Conservation (phyloP, 257 asterid genomes). For the Gentiana dahurica region DNA sequence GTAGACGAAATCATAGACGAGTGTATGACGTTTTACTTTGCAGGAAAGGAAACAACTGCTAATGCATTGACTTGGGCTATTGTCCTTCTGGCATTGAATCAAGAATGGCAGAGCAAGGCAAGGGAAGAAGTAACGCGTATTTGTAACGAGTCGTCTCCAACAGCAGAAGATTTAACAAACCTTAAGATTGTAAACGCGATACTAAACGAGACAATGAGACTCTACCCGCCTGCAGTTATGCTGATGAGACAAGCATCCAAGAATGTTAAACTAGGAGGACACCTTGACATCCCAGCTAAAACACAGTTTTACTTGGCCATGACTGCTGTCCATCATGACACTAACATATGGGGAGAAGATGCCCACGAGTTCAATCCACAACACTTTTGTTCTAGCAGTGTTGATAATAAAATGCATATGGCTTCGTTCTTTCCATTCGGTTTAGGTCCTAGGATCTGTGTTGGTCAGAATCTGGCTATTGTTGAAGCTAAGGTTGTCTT, state of each 20-base stretch:
- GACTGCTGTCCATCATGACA: conserved; percentile 25
- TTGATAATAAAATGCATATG: conserved; percentile 9
- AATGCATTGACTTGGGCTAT: conserved; percentile 23
- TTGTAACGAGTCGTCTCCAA: conserved; percentile 13
- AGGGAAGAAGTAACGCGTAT: conserved; percentile 20
- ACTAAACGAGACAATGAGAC: conserved; percentile 22
- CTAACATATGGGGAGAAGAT: conserved; percentile 28
- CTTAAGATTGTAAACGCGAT: conserved; percentile 22
- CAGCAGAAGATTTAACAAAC: conserved; percentile 16
- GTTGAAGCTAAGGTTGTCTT: conserved; percentile 28
- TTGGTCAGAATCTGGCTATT: conserved; percentile 27
- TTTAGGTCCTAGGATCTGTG: conserved; percentile 28
- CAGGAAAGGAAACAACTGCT: conserved; percentile 31
- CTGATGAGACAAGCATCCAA: conserved; percentile 14
- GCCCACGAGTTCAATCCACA: conserved; percentile 29
- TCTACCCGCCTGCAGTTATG: conserved; percentile 21
- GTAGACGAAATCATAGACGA: conserved; percentile 26
- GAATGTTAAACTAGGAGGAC: conserved; percentile 14
- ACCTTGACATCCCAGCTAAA: conserved; percentile 18
- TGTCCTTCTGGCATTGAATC: conserved; percentile 27
- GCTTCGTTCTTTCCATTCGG: conserved; percentile 28
- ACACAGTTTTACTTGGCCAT: conserved; percentile 20
- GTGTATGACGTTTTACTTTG: conserved; percentile 31
- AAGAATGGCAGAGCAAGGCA: conserved; percentile 31
- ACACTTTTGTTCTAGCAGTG: conserved; percentile 15